Base-by-base conservation (phyloP, 2,329 filamentous ascomycete genomes). In the Cladosporium colombiae region DNA sequence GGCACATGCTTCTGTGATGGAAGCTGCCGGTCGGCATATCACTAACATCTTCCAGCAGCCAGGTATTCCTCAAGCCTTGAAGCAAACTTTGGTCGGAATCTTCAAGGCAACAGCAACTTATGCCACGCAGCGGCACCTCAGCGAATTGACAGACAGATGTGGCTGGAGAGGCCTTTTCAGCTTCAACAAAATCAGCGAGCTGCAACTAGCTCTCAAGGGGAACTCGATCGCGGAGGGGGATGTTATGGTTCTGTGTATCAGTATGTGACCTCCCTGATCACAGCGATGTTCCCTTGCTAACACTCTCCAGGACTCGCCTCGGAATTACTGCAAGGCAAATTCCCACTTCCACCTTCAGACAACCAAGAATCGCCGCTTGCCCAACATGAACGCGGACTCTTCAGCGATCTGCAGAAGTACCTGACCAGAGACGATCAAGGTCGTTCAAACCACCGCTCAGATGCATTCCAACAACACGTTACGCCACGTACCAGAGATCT, bases 221-320 rank as follows among this genome's bases (percentile, higher is more conserved):
- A 64, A 64, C n/a, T 49, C 61, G 29, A 64, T 64, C 5, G 61
- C 61, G 11, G 61, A 64, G 35, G 61, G 61, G 2, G 61, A 64
- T 49, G 52, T 64, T 13, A 29, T 64, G 49, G 61, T 64, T 2
- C 50, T 64, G 13, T 64, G 61, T 31, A 64, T 64, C 33, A 49
- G 61, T 55, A 35, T 6, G 35, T 59, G 14, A 5, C 11, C 16
- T 13, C 31, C 53, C 2, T 5, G 23, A 29, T 13, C n/a, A 10
- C 2, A n/a, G 37, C 37, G 5, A 21, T n/a, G 18, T 8, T 3
- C 5, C 18, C 18, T 29, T 25, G 29, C 29, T 57, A 23, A 37
- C 16, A 57, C 13, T 37, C 5, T 21, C 31, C 5, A 57, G 53
- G 53, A 25, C 49, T 62, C 18, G 46, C 46, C 1, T 62, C 60